phyloP scores from a whole-genome alignment of 306 rosid genomes.

The Erythrophleum fordii region DNA sequence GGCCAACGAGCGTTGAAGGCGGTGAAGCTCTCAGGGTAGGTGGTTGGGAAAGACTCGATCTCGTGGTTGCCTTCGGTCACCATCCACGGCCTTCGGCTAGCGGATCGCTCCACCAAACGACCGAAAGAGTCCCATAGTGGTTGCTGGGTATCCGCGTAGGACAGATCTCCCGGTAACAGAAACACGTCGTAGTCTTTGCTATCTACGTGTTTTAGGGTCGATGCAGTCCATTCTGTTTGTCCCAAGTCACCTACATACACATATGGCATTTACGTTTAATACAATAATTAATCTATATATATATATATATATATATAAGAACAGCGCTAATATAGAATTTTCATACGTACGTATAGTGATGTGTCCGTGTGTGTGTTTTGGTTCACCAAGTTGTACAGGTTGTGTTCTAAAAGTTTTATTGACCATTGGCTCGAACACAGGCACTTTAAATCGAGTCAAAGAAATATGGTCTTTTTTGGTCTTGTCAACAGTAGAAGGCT shows the following conservation, averaged over 20 bases:
- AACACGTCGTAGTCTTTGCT: constrained; percentile 67
- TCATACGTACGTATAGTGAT: no score
- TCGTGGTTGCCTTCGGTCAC: constrained; percentile 85
- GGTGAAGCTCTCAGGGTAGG: constrained; percentile 47
- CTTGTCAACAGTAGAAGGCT: no score
- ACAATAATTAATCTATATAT: no score
- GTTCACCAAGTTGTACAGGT: no score
- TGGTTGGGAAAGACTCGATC: constrained; percentile 57
- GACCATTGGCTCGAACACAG: no score
- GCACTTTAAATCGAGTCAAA: no score
- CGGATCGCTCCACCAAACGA: constrained; percentile 74
- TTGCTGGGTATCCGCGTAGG: constrained; percentile 71
- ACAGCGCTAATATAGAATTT: no score
- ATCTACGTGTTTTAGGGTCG: constrained; percentile 58
- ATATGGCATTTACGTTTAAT: neutral
- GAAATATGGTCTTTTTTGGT: no score
- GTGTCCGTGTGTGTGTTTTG: no score
- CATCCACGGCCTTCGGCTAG: constrained; percentile 84
- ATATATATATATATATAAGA: no score
- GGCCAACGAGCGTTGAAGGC: constrained; percentile 74
- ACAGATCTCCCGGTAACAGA: constrained; percentile 67
- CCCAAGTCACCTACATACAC: constrained; percentile 64
- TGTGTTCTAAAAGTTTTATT: no score
- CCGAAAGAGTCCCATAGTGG: constrained; percentile 83
- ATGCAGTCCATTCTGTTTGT: constrained; percentile 73